Evolutionary conservation across 768 basidiomycete species (phyloP).

Genomic region (Trametes cubensis): DNA sequence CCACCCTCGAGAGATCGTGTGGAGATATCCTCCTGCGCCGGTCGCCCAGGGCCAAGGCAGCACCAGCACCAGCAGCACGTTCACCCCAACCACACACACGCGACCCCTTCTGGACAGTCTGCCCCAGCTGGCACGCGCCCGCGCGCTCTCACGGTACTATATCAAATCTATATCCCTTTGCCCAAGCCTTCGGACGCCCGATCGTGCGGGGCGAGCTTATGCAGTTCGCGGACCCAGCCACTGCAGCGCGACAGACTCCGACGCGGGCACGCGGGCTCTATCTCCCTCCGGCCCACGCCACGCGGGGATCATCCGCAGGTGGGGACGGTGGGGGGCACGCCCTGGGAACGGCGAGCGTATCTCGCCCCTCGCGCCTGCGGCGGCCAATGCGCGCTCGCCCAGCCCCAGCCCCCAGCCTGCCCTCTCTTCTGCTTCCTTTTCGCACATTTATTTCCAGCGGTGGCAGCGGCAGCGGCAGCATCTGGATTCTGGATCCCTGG

Average conservation of each 20-base stretch:
- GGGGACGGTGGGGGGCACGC: background rate
- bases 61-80: too few species aligned
- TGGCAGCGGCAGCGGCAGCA: too few species aligned
- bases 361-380: background rate
- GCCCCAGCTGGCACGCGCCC: background rate
- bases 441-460: too few species aligned
- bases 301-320: constrained; percentile 3
- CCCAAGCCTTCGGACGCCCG: constrained; percentile 4
- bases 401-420: too few species aligned
- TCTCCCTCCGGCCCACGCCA: background rate
- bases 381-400: too few species aligned
- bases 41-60: background rate
- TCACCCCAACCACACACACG: background rate
- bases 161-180: constrained; percentile 14
- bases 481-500: too few species aligned
- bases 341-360: background rate
- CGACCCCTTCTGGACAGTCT: constrained; percentile 3
- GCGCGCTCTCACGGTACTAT: constrained; percentile 7
- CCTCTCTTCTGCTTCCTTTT: too few species aligned
- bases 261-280: constrained; percentile 1
- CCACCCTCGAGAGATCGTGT: background rate
- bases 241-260: background rate
- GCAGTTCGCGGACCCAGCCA: constrained; percentile 10
- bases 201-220: background rate
- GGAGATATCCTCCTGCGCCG: background rate